Evolutionary conservation across 2,329 filamentous ascomycete genomes (phyloP).

Genomic region (Colletotrichum sojae): DNA sequence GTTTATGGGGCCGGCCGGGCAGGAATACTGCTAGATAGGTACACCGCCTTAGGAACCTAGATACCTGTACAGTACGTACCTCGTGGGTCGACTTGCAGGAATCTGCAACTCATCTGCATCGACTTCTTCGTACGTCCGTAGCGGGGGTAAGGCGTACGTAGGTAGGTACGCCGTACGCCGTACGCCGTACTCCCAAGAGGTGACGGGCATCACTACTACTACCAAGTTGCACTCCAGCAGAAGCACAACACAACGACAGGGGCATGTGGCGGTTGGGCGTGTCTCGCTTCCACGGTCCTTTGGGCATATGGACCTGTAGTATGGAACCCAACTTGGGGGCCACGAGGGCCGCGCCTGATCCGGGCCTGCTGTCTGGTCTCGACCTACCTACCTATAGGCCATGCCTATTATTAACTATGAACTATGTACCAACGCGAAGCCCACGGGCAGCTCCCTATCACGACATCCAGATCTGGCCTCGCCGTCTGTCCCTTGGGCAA

Average conservation of each 20-base stretch:
- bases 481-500: slow-evolving; percentile 8
- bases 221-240: slow-evolving; percentile 18
- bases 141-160: slow-evolving; percentile 11
- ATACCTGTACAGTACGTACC: too few relatives aligned
- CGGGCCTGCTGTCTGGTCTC: slow-evolving; percentile 6
- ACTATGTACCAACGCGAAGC: too few relatives aligned
- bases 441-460: background rate
- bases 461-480: slow-evolving; percentile 1
- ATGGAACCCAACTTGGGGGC: slow-evolving; percentile 29
- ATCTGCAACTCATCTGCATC: slow-evolving; percentile 38
- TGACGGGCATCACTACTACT: slow-evolving; percentile 19
- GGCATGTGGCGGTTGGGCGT: slow-evolving; percentile 7
- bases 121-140: slow-evolving; percentile 38
- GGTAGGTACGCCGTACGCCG: too few relatives aligned
- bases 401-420: too few relatives aligned
- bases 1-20: too few relatives aligned
- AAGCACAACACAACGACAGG: slow-evolving; percentile 27
- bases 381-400: background rate
- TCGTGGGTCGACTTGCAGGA: slow-evolving; percentile 14
- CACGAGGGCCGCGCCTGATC: slow-evolving; percentile 24
- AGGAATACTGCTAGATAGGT: too few relatives aligned
- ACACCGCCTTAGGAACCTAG: too few relatives aligned
- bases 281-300: slow-evolving; percentile 5
- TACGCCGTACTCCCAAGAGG: slow-evolving; percentile 3
- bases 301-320: background rate